A percentile compares a stretch with the other conserved stretches of the same genome.
Evolutionary conservation across 768 basidiomycete genomes (phyloP).

Genomic region (Termitomyces sp.): DNA sequence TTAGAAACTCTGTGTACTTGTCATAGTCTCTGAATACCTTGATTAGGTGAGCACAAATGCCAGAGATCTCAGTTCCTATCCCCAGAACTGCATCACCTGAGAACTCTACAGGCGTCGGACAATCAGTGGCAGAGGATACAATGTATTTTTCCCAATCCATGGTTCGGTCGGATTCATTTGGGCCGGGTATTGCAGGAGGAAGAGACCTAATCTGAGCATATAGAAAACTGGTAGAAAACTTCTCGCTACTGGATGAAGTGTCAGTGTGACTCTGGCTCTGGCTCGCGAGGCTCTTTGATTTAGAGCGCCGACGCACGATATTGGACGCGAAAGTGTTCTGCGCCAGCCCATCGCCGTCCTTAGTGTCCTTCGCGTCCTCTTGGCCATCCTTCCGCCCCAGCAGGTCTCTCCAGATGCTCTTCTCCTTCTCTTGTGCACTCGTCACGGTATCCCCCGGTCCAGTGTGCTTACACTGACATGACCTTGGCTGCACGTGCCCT

Average conservation of each 20-base stretch:
- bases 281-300: no score
- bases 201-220: background rate
- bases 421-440: background rate
- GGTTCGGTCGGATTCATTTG: background rate
- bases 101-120: background rate
- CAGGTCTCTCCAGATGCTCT: background rate
- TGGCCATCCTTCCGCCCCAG: background rate
- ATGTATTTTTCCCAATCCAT: background rate
- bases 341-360: no score
- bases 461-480: constrained; percentile 18
- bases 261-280: no score
- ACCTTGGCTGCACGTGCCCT: constrained; percentile 17
- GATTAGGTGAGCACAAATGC: background rate
- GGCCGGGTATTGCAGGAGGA: background rate
- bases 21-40: background rate
- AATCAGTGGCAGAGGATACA: background rate
- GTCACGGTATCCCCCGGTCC: no score
- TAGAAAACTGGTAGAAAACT: background rate
- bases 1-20: background rate
- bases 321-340: no score
- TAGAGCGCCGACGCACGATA: no score
- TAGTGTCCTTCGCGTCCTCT: background rate
- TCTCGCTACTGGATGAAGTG: background rate
- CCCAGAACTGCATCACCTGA: background rate
- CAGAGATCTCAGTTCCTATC: background rate